A percentile compares a stretch with the other conserved stretches of the same genome.
These are phyloP conservation scores for Diaporthe helianthi DNA, from an alignment of 2,329 filamentous ascomycete genomes.

Conservation along the genomic window DNA sequence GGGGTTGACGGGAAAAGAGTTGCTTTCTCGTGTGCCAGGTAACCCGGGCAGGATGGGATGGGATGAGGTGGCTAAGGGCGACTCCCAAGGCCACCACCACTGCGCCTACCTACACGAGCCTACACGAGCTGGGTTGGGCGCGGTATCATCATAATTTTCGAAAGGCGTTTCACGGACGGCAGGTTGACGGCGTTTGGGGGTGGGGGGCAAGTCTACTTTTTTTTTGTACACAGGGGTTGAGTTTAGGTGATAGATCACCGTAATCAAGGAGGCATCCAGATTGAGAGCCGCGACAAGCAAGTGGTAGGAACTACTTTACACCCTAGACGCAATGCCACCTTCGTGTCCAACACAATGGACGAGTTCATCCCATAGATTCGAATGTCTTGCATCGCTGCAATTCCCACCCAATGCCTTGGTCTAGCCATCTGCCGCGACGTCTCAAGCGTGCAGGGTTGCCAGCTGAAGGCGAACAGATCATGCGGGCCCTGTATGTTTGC, in stretches of 20 bases:
- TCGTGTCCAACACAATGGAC: too few relatives aligned
- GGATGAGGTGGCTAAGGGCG: too few relatives aligned
- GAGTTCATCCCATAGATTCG: not conserved
- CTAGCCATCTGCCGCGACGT: not conserved
- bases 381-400: not conserved
- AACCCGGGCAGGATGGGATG: too few relatives aligned
- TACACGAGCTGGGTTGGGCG: too few relatives aligned
- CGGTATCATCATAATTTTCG: not conserved
- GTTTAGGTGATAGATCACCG: not conserved
- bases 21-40: too few relatives aligned
- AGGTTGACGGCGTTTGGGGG: conserved; percentile 9
- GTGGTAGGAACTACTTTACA: not conserved
- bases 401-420: not conserved
- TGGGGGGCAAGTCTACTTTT: not conserved
- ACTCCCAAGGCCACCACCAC: not conserved
- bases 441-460: too few relatives aligned
- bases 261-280: not conserved
- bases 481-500: too few relatives aligned
- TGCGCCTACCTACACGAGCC: too few relatives aligned
- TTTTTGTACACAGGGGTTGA: not conserved
- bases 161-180: conserved; percentile 6
- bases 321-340: not conserved
- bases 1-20: too few relatives aligned
- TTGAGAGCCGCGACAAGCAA: not conserved
- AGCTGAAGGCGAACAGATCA: too few relatives aligned